Base-by-base conservation (phyloP, 2,329 filamentous ascomycete genomes). In the Aspergillus brunneoviolaceus region DNA sequence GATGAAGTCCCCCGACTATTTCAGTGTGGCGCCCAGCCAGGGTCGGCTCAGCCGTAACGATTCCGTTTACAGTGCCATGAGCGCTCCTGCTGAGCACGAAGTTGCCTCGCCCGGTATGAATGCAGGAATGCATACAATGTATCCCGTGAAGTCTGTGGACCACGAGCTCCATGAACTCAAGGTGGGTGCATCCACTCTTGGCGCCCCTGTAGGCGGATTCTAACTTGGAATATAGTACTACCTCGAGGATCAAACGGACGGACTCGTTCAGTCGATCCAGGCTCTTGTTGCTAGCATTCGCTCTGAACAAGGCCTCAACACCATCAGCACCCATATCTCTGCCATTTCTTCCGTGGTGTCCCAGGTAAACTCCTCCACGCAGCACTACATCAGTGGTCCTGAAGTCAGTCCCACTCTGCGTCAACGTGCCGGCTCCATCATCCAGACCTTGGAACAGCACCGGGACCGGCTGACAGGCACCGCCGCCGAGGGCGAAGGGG, bases 211-310 rank as follows among this genome's bases (percentile, higher is more conserved):
- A 61, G 55, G 61, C 48, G 29, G 12, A 11, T 25, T 62, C 70
- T 69, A 57, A 65, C 49, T 51, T 23, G 48, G n/a, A 56, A 31
- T 59, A 29, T 60, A 89, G 85, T 85, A 90, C 61, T 93, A 92
- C 71, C 84, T 96, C 39, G 90, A 95, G 71, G 90, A 93, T 70
- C 90, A 95, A 73, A 93, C 89, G 11, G 89, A 90, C 54, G 80
- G 87, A 3, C 83, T 96, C 60, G 88, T 95, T 27, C 87, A 91
- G 65, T 90, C 87, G 49, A 92, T 96, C 64, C 90, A 95, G 75
- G 85, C 87, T n/a, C 84, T 96, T 7, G 90, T 96, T 51, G 83
- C 84, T 57, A 86, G 86, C 31, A 88, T 92, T 63, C 88, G 89
- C 57, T 81, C 83, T 54, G 85, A 89, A 65, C 84, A 85, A 31